Evolutionary conservation across 2,329 filamentous ascomycete species (phyloP), one percentile per base, ranked within the genome.

Genomic region (Thelonectria olida): DNA sequence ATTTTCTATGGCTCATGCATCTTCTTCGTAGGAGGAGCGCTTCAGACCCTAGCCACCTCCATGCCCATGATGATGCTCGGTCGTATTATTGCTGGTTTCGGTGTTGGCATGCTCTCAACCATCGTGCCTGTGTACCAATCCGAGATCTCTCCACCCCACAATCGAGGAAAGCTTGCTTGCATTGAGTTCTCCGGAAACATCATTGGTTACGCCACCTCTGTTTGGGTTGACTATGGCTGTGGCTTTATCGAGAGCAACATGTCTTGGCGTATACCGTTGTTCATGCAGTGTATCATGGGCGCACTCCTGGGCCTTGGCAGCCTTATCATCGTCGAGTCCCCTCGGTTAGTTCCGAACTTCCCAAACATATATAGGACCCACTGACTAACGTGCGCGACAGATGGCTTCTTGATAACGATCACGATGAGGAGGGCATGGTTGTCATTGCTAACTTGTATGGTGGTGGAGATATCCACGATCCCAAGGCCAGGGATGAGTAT

Each of bases 101-200:
- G 93, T 41, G 92, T 97, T 61, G 94, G 94, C 76, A 91, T 93
- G 74, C 84, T 96, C 47, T 97, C 93, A 1, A 95, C 93, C 48
- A 97, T 97, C 68, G 93, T 97, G 1, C 94, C 94, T 0, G 91
- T 97, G 45, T 97, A 97, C 75, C 93, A 97, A 75, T 95, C 93
- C 44, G 94, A 97, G 75, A 97, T 97, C 73, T 97, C 95, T 42
- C 96, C 96, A 49, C 93, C 96, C 5, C 96, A 99, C 74, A 98
- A 97, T 78, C 87, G 96, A 72, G 96, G 96, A 65, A 96, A 96
- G 79, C 85, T 99, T 63, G 96, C 95, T 22, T 98, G 96, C 77
- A 98, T 99, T 68, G 96, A 99, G 77, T 99, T 98, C 74, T 95
- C 95, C 0, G 96, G 96, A 54, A 99, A 99, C 78, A 97, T 99